Conservation (phyloP, 106 monocot genomes). For the Dendrobium chrysotoxum region DNA sequence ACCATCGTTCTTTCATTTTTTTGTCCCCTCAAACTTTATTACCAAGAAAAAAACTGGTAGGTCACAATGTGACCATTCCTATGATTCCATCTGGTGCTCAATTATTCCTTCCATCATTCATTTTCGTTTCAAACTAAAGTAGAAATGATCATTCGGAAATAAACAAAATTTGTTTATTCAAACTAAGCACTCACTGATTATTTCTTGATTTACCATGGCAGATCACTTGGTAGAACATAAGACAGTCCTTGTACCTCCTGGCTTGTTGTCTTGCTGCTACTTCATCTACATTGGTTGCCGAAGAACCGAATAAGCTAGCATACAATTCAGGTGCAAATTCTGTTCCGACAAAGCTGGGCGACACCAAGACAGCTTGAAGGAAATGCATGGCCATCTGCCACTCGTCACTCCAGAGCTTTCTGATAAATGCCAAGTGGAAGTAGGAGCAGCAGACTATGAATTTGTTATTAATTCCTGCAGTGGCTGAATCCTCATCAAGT, state of each 20-base stretch:
- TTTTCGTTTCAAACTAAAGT: too few species aligned
- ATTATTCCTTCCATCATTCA: neutral
- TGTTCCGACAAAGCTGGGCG: slow-evolving; percentile 34
- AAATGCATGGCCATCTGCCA: slow-evolving; percentile 92
- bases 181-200: slow-evolving; percentile 28
- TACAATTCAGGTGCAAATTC: slow-evolving; percentile 63
- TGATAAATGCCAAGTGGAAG: slow-evolving; percentile 66
- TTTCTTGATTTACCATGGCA: slow-evolving; percentile 41
- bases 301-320: slow-evolving; percentile 35
- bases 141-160: neutral
- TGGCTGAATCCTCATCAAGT: slow-evolving; percentile 67
- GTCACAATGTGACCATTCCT: too few species aligned
- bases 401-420: slow-evolving; percentile 57
- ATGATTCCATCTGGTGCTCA: slow-evolving; percentile 2
- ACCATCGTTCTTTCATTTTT: neutral
- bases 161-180: neutral
- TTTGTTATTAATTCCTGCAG: slow-evolving; percentile 54
- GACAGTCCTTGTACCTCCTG: slow-evolving; percentile 86
- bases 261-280: slow-evolving; percentile 47
- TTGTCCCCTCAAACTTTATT: slow-evolving; percentile 1
- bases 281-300: slow-evolving; percentile 6
- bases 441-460: slow-evolving; percentile 76
- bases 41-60: neutral
- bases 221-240: slow-evolving; percentile 91
- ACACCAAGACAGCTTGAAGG: slow-evolving; percentile 63